A percentile compares a stretch with the other conserved stretches of the same genome.
Evolutionary conservation across 257 asterid genomes (phyloP).

Genomic region (Marsdenia floribunda): DNA sequence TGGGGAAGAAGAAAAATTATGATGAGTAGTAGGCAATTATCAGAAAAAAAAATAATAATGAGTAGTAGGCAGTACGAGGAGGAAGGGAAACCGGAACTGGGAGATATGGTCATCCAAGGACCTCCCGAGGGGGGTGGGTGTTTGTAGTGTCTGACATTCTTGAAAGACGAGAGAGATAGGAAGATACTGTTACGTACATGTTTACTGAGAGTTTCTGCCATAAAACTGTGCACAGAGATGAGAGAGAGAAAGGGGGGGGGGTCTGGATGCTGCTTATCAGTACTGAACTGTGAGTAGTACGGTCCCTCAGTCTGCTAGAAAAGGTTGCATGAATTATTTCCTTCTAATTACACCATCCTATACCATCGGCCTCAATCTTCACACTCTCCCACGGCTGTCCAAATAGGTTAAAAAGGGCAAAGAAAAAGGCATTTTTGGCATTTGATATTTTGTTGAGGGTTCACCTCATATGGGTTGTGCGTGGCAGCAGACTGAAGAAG

Average conservation of each 20-base stretch:
- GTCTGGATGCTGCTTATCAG: too few species aligned
- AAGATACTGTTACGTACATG: not conserved
- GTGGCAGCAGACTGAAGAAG: too few species aligned
- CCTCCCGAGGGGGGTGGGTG: not conserved
- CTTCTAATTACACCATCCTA: slow-evolving; percentile 7
- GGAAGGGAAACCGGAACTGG: not conserved
- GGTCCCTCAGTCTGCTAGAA: not conserved
- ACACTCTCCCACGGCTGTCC: too few species aligned
- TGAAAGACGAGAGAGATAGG: not conserved
- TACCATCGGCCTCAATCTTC: not conserved
- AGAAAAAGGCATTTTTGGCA: too few species aligned
- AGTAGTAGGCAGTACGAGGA: not conserved
- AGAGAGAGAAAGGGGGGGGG: not conserved
- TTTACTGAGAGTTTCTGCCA: not conserved
- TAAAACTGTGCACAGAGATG: not conserved
- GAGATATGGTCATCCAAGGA: not conserved
- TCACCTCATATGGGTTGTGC: too few species aligned
- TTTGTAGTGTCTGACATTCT: not conserved
- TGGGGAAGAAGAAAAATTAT: not conserved
- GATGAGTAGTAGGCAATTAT: not conserved
- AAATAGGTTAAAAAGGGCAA: not conserved
- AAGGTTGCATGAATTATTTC: slow-evolving; percentile 1
- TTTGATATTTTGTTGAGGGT: too few species aligned
- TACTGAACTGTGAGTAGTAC: not conserved
- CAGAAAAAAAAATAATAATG: too few species aligned